Base-by-base conservation (phyloP, 2,329 filamentous ascomycete species). In the Beauveria asiatica region DNA sequence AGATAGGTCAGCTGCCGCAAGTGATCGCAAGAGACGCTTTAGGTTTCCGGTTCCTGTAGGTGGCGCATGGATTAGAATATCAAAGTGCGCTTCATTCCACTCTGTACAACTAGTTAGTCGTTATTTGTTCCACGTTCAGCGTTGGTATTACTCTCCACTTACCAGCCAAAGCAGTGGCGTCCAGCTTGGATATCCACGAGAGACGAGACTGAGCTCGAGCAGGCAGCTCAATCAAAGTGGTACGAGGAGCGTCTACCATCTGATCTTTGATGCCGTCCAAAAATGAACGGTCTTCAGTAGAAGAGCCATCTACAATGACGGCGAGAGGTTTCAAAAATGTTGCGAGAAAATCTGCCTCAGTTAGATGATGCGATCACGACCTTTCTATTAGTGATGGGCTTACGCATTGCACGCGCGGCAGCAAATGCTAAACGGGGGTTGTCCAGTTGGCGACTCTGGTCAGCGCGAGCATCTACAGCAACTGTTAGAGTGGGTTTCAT, bases 21-120 rank as follows among this genome's bases (percentile, higher is more conserved):
- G 79, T 5, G 92, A 96, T 62, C 83, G 82, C 4, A 99, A 80
- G 37, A 97, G 79, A 59, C 90, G 82, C 55, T 90, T 83, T 33
- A 97, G 71, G 55, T 87, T 88, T 11, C 90, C 92, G 2, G 89
- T 87, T 21, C 88, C 86, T 9, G 80, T 80, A 3, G 84, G 75
- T 7, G 85, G 82, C 1, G 89, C 90, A 62, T 95, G 90, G 9
- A 97, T 83, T 13, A 97, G 72, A 57, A 99, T 89, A 64, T 97
- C 91, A 63, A 97, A 80, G 42, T 80, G 84, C 5, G 90, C 78
- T 51, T 84, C 82, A 70, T 93, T 86, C 92, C 92, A 97, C 39
- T 83, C 88, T 87, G 68, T 25, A 52, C 46, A 27, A 52, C 5
- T 25, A 10, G 59, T 70, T 55, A 64, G 62, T 4, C 17, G 46